These are phyloP conservation scores for Calocybe cyanea DNA, from an alignment of 768 basidiomycete genomes.

Conservation along the genomic window DNA sequence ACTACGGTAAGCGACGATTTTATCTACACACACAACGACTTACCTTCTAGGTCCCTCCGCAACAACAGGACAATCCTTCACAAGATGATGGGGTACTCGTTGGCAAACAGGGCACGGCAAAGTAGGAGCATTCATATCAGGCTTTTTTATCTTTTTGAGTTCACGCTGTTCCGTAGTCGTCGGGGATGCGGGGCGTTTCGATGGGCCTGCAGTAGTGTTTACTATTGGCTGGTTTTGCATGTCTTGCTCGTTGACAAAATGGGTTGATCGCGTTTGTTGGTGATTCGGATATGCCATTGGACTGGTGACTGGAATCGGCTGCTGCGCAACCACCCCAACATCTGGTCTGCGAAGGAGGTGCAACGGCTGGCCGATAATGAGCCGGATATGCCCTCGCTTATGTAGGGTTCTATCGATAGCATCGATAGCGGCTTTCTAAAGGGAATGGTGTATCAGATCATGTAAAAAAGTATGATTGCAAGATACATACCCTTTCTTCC, in stretches of 20 bases:
- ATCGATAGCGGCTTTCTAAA: conserved; percentile 53
- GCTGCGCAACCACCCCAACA: not conserved
- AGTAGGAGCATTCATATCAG: conserved; percentile 19
- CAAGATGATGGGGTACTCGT: conserved; percentile 27
- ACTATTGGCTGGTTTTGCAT: too few species aligned
- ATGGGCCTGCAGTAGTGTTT: too few species aligned
- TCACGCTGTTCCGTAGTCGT: conserved; percentile 18
- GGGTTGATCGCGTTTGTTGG: not conserved
- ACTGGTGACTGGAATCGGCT: too few species aligned
- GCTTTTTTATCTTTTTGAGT: conserved; percentile 31
- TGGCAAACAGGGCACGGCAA: conserved; percentile 48
- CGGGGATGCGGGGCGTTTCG: conserved; percentile 22
- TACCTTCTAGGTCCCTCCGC: conserved; percentile 53
- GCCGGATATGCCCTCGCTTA: conserved; percentile 47
- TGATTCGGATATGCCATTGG: too few species aligned
- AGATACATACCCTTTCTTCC: conserved; percentile 51
- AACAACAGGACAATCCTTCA: conserved; percentile 56
- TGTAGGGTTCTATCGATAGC: conserved; percentile 67
- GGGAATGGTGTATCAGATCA: conserved; percentile 9
- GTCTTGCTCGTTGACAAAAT: too few species aligned
- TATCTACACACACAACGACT: not conserved
- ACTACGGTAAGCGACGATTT: not conserved
- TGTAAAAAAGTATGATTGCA: not conserved
- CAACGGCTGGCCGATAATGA: conserved; percentile 65
- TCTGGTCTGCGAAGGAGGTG: conserved; percentile 37